A percentile compares a stretch with the other conserved stretches of the same genome.
Evolutionary conservation across 306 rosid genomes (phyloP).

Genomic region (Glycine soja): DNA sequence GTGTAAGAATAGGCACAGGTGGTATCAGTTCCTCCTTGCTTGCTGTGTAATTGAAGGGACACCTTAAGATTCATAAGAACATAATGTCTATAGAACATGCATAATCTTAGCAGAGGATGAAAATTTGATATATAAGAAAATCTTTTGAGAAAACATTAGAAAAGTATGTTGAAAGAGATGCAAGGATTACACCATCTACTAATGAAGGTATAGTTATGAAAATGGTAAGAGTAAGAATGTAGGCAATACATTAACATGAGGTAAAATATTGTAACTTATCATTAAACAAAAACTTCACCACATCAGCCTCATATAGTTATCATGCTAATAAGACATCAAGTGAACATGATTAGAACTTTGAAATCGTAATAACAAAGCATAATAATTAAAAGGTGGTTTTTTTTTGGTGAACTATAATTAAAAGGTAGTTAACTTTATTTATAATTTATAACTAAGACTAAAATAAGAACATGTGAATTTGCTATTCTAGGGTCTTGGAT

Average conservation of each 20-base stretch:
- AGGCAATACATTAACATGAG: conserved; percentile 3
- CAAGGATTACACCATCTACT: conserved; percentile 8
- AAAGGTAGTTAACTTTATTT: conserved; percentile 1
- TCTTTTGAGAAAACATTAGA: conserved; percentile 19
- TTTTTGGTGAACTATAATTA: not conserved
- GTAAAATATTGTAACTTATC: not conserved
- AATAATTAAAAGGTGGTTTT: conserved; percentile 10
- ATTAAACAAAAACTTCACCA: conserved; percentile 19
- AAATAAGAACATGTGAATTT: conserved; percentile 5
- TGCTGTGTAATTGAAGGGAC: conserved; percentile 64
- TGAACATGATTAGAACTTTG: conserved; percentile 9
- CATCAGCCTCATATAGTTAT: not conserved
- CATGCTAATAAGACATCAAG: conserved; percentile 16
- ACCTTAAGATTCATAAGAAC: conserved; percentile 40
- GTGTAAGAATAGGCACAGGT: conserved; percentile 90
- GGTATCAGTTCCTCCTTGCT: conserved; percentile 92
- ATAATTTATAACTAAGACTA: not conserved
- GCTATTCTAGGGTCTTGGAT: conserved; percentile 26
- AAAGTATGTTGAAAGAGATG: conserved; percentile 10
- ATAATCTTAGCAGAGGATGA: conserved; percentile 39
- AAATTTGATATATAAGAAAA: conserved; percentile 12
- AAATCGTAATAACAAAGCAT: conserved; percentile 13
- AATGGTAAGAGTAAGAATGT: conserved; percentile 16
- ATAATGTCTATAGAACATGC: conserved; percentile 34
- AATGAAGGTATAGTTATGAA: conserved; percentile 30